Evolutionary conservation across 2,329 filamentous ascomycete species (phyloP), one percentile per base, ranked within the genome.

Genomic region (Penicillium sp.): DNA sequence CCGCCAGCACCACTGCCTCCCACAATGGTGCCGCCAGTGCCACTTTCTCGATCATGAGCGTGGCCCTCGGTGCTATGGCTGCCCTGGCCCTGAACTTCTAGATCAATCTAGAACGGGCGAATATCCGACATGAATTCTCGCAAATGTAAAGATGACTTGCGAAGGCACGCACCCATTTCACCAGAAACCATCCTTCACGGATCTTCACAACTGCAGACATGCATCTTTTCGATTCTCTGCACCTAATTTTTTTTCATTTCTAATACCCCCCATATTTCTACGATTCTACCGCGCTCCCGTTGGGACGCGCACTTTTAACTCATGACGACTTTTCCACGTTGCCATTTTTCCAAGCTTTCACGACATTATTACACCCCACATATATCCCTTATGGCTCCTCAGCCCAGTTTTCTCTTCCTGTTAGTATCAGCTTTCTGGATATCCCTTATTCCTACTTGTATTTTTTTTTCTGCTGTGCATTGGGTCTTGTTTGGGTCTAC

Each of bases 71-170:
- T 30, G 64, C 71, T 9, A 42, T 73, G n/a, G 68, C 66, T 6
- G 71, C 67, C 30, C 53, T 75, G 54, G 62, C 61, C n/a, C 61
- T 70, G 62, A 65, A 65, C 60, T 53, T 71, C 44, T 73, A 73
- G 60, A 63, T 63, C 60, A 30, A 37, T 33, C 38, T 17, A 4
- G 10, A 38, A 15, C 56, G 54, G 56, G 38, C 35, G 30, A 40
- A 37, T 51, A n/a, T 37, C 49, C 55, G 45, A 45, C 22, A 33
- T 15, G 47, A 55, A 55, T 51, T 35, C 60, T 45, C 40, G 56
- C 59, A 59, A 58, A 40, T 64, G 61, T 61, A 61, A 55, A 58
- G 37, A 60, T 56, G 55, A 54, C 59, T 44, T 53, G 49, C 30
- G 53, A 28, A 50, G 15, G 28, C 54, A 47, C 42, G 28, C 54